Conservation (phyloP, 352 stramenopile species). For the Phytopythium boreale region DNA sequence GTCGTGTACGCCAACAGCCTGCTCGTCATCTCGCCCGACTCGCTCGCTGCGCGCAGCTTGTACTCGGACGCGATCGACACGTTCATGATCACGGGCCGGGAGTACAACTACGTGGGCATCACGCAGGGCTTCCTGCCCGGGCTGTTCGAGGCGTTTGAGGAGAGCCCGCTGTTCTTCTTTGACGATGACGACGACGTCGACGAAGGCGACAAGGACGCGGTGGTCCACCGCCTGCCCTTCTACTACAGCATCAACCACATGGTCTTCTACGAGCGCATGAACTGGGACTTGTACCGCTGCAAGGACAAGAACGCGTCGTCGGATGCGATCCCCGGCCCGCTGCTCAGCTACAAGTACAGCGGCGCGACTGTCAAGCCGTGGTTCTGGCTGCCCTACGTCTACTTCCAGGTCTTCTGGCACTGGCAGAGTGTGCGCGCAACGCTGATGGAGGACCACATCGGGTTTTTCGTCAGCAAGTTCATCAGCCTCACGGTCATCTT, state of each 20-base stretch:
- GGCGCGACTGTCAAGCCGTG: constrained; percentile 70
- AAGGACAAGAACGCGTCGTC: constrained; percentile 62
- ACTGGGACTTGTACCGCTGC: constrained; percentile 86
- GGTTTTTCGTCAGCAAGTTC: constrained; percentile 56
- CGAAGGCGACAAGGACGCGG: constrained; percentile 25
- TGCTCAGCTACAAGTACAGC: constrained; percentile 83
- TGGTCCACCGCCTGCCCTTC: constrained; percentile 73
- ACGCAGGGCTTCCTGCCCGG: constrained; percentile 76
- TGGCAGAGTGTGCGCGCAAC: constrained; percentile 62
- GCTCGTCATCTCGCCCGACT: constrained; percentile 73
- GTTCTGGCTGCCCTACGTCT: constrained; percentile 79
- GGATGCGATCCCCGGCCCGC: constrained; percentile 55
- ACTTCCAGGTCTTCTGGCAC: constrained; percentile 85
- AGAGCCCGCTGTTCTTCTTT: constrained; percentile 72
- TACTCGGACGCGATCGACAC: constrained; percentile 82
- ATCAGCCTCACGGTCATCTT: constrained; percentile 62
- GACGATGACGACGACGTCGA: constrained; percentile 34
- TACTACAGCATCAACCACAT: constrained; percentile 89
- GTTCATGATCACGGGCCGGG: constrained; percentile 79
- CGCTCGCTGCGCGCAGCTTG: constrained; percentile 59
- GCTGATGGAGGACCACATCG: constrained; percentile 60
- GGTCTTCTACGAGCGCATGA: constrained; percentile 87
- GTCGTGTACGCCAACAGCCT: constrained; percentile 82
- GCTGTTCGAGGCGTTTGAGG: constrained; percentile 79
- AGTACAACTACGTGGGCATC: constrained; percentile 84